Evolutionary conservation across 495 filamentous ascomycete species (phyloP).

Genomic region (Elaphomyces granulatus): DNA sequence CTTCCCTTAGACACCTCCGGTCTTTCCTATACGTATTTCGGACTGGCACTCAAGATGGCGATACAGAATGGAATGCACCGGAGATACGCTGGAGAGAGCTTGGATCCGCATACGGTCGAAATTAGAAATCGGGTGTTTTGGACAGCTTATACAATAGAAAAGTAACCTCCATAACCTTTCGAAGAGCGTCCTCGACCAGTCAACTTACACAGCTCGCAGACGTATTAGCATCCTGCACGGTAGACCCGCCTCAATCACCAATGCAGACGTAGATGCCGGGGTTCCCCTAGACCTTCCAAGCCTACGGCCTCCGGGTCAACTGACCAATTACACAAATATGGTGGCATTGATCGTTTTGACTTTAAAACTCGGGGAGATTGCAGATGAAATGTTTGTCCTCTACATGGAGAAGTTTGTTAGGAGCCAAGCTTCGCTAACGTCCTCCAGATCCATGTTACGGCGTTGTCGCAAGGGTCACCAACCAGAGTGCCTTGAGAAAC

Average conservation of each 20-base stretch:
- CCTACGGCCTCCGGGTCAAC: neutral
- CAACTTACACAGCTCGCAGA: conserved; percentile 3
- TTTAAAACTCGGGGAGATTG: conserved; percentile 29
- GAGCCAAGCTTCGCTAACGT: conserved; percentile 1
- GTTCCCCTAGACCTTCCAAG: conserved; percentile 31
- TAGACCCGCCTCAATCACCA: conserved; percentile 29
- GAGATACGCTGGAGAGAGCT: conserved; percentile 31
- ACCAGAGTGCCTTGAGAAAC: conserved; percentile 29
- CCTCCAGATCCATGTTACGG: conserved; percentile 20
- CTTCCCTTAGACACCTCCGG: conserved; percentile 37
- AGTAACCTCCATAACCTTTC: no score
- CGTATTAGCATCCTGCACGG: conserved; percentile 31
- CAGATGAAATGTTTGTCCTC: conserved; percentile 29
- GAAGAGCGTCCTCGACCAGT: no score
- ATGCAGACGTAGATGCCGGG: conserved; percentile 33
- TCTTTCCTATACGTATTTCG: conserved; percentile 37
- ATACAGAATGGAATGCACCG: conserved; percentile 43
- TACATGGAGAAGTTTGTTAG: neutral
- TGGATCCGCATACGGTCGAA: conserved; percentile 30
- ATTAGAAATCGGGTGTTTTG: conserved; percentile 37
- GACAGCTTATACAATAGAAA: conserved; percentile 38
- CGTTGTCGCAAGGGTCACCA: conserved; percentile 28
- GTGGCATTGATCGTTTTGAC: conserved; percentile 32
- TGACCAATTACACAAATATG: conserved; percentile 32
- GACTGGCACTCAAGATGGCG: conserved; percentile 34